These are phyloP conservation scores for Melanomma pulvis-pyrius DNA, from an alignment of 495 filamentous ascomycete genomes.

Conservation along the genomic window DNA sequence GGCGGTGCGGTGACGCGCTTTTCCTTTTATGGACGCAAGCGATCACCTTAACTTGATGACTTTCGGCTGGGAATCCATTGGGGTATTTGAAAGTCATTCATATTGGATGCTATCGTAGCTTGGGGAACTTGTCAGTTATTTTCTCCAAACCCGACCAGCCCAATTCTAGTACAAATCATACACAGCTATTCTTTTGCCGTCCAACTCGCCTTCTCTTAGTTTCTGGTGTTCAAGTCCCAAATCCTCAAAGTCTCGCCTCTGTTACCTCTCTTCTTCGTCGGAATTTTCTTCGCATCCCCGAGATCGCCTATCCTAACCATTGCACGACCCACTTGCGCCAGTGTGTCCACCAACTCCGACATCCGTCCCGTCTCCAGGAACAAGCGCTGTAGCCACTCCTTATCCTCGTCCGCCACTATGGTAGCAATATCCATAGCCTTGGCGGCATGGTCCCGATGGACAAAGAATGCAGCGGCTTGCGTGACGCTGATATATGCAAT, in stretches of 20 bases:
- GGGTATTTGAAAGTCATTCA: too few relatives aligned
- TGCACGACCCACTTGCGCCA: slow-evolving; percentile 73
- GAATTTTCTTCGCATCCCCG: slow-evolving; percentile 1
- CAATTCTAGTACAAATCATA: background rate
- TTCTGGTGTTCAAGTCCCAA: slow-evolving; percentile 34
- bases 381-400: slow-evolving; percentile 63
- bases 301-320: slow-evolving; percentile 64
- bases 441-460: slow-evolving; percentile 66
- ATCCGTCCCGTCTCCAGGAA: slow-evolving; percentile 69
- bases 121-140: too few relatives aligned
- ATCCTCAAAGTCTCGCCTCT: slow-evolving; percentile 33
- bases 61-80: too few relatives aligned
- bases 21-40: too few relatives aligned
- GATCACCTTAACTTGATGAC: too few relatives aligned
- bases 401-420: slow-evolving; percentile 62
- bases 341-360: slow-evolving; percentile 74
- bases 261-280: slow-evolving; percentile 31
- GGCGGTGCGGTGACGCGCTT: too few relatives aligned
- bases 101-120: too few relatives aligned
- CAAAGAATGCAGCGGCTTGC: slow-evolving; percentile 65
- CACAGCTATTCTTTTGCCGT: background rate
- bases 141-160: background rate
- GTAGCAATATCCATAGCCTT: slow-evolving; percentile 79
- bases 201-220: background rate
- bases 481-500: slow-evolving; percentile 77